phyloP scores from a whole-genome alignment of 2,329 filamentous ascomycete species.

The Exophiala alcalophila region DNA sequence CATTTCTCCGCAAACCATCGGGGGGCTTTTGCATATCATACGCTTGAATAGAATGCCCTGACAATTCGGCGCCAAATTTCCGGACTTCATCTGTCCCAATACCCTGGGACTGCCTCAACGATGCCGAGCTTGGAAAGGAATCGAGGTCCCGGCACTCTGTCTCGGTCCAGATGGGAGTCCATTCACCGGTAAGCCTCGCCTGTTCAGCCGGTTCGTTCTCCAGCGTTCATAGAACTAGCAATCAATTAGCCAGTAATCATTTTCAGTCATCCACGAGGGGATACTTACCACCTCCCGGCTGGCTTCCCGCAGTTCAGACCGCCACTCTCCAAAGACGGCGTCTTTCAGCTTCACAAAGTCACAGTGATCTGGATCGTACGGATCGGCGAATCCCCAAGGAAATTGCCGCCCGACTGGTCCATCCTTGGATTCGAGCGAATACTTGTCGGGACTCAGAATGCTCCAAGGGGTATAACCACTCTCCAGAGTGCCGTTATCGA shows the following conservation, averaged over 20 bases:
- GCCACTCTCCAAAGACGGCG: conserved; percentile 90
- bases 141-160: conserved; percentile 21
- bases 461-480: conserved; percentile 73
- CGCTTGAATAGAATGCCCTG: conserved; percentile 5
- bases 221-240: conserved; percentile 24
- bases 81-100: too few relatives aligned
- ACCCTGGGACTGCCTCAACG: conserved; percentile 11
- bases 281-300: conserved; percentile 66
- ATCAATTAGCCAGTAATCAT: background rate
- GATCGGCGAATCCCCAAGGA: conserved; percentile 95
- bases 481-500: conserved; percentile 29
- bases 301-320: conserved; percentile 81
- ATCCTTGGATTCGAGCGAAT: conserved; percentile 57
- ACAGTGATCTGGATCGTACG: conserved; percentile 86
- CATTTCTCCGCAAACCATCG: background rate
- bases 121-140: conserved; percentile 17
- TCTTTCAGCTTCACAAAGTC: conserved; percentile 91
- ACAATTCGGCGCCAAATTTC: too few relatives aligned
- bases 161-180: conserved; percentile 23
- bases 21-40: conserved; percentile 1
- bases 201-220: conserved; percentile 28
- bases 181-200: conserved; percentile 12
- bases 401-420: conserved; percentile 74
- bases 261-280: conserved; percentile 54
- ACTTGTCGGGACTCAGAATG: conserved; percentile 88